Evolutionary conservation across 2,329 filamentous ascomycete genomes (phyloP), one percentile per base, ranked within the genome.

Genomic region (Sarocladium kiliense): DNA sequence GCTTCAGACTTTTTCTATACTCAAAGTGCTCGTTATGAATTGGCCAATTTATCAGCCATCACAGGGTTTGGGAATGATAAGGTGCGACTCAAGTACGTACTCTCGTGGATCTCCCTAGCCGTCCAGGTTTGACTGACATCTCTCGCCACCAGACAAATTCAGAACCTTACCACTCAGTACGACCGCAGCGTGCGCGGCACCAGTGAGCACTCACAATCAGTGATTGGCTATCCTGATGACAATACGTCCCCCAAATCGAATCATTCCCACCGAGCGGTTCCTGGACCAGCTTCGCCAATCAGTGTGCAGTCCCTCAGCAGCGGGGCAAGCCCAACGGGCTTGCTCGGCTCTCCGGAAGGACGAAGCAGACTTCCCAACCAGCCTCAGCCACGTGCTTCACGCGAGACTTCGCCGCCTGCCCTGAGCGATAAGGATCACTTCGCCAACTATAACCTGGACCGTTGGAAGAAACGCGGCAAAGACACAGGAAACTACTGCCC

Each of bases 381-480:
- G 11, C 3, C 19, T 56, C 57, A 19, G 44, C 34, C 36, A 54
- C 49, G 37, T 27, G 53, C 41, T 56, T 50, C 30, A 44, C 3
- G 55, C 57, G 55, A 49, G n/a, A 26, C 54, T 58, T 57, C 49
- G 51, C 50, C 32, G 2, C 50, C 32, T 11, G 11, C 21, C 9
- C 10, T 39, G 12, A 53, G 34, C 26, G 32, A 39, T 12, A 53
- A 34, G 18, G 50, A 39, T 27, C 50, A 39, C 19, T 41, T 53
- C 18, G 50, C 32, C 7, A 53, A 64, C 26, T 71, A 71, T 57
- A 66, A 73, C 56, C 72, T 74, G 68, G 68, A 71, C 2, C 66
- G 69, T 12, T 63, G 74, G 25, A 68, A 66, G 53, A 68, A 71
- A 51, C 65, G 72, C 56, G 72, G 72, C 11, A 74, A 74, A 55